A percentile compares a stretch with the other conserved stretches of the same genome.
Conservation (phyloP, 1,284 basidiomycete species). For the Trametes versicolor region DNA sequence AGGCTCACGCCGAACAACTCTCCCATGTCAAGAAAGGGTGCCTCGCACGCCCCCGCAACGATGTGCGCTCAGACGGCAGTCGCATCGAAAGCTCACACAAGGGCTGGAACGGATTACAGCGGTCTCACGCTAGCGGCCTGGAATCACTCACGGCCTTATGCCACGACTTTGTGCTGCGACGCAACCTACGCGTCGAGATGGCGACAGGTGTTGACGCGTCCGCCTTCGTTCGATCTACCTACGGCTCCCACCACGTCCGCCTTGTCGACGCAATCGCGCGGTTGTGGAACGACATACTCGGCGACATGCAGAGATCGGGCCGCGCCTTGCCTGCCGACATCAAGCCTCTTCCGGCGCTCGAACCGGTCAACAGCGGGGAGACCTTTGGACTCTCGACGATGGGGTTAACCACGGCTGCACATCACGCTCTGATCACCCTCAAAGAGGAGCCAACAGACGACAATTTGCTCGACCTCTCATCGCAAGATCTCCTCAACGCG, state of each 20-base stretch:
- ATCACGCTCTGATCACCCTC: conserved; percentile 10
- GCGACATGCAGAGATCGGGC: too few species aligned
- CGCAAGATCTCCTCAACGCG: conserved; percentile 7
- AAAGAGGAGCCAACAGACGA: conserved; percentile 17
- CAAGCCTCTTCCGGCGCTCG: neutral
- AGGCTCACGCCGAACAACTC: conserved; percentile 33
- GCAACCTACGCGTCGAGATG: conserved; percentile 13
- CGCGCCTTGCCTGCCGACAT: neutral
- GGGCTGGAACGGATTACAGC: conserved; percentile 38
- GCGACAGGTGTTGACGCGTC: too few species aligned
- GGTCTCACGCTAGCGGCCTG: conserved; percentile 38
- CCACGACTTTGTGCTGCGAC: conserved; percentile 19
- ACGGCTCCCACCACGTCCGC: conserved; percentile 18
- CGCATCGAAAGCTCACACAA: conserved; percentile 34
- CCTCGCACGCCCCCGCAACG: conserved; percentile 33
- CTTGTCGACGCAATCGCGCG: conserved; percentile 12
- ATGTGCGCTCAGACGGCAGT: conserved; percentile 38
- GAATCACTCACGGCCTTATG: conserved; percentile 20
- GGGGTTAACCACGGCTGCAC: neutral
- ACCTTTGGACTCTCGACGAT: conserved; percentile 13
- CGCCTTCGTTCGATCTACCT: neutral
- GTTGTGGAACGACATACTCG: conserved; percentile 6
- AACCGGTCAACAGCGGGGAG: conserved; percentile 12
- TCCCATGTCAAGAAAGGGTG: conserved; percentile 41
- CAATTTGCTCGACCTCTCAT: conserved; percentile 13